phyloP scores from a whole-genome alignment of 176 grass and related monocot species.

The Microstegium vimineum region DNA sequence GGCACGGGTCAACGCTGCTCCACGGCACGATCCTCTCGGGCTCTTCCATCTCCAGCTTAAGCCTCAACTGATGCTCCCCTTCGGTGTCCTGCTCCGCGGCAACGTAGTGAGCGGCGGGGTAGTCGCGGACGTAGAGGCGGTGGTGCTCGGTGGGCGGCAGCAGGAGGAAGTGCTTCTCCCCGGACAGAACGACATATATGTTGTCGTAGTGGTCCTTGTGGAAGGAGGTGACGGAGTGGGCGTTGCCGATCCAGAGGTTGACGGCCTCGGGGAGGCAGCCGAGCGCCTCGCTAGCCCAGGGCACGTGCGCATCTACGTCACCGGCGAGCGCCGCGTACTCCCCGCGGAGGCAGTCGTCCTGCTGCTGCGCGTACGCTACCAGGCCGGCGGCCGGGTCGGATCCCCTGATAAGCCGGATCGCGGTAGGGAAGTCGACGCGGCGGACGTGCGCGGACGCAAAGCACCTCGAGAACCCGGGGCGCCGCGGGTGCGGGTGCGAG shows the following conservation, averaged over 20 bases:
- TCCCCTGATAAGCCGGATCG: constrained; percentile 35
- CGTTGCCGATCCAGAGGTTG: constrained; percentile 89
- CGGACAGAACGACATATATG: constrained; percentile 77
- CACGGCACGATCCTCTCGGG: constrained; percentile 66
- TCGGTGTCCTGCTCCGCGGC: constrained; percentile 9
- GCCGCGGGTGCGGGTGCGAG: constrained; percentile 12
- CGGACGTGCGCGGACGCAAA: constrained; percentile 73
- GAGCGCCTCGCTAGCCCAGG: constrained; percentile 83
- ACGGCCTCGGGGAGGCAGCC: constrained; percentile 80
- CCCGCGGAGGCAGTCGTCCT: constrained; percentile 82
- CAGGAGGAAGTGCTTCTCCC: constrained; percentile 87
- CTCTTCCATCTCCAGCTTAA: constrained; percentile 65
- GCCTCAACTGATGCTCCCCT: constrained; percentile 21
- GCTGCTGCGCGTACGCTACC: constrained; percentile 89
- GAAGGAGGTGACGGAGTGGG: constrained; percentile 72
- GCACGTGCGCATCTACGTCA: constrained; percentile 82
- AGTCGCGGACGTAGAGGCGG: constrained; percentile 69
- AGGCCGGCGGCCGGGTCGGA: constrained; percentile 38
- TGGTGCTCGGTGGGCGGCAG: constrained; percentile 84
- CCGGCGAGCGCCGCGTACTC: constrained; percentile 68
- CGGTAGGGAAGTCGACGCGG: constrained; percentile 58
- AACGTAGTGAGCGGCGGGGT: constrained; percentile 62
- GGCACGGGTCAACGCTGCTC: constrained; percentile 86
- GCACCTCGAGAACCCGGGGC: constrained; percentile 24
- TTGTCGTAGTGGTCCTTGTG: constrained; percentile 99